These are phyloP conservation scores for Lipomyces chichibuensis DNA, from an alignment of 805 yeast species.

Conservation along the genomic window DNA sequence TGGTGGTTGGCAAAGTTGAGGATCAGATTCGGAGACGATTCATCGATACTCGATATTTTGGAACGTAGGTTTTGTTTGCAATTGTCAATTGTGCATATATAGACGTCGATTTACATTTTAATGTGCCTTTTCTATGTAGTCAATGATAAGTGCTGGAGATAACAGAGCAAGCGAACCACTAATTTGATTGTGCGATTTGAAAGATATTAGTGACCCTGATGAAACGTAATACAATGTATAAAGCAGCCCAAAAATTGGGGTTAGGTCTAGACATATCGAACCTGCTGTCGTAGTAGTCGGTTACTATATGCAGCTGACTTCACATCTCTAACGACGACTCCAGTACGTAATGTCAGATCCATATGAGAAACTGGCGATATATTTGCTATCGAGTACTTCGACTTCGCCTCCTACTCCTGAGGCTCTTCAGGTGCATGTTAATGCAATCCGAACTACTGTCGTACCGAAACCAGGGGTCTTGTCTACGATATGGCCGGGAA, in stretches of 20 bases:
- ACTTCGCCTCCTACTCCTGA: slow-evolving; percentile 6
- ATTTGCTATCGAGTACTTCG: slow-evolving; percentile 7
- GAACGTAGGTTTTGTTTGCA: slow-evolving; percentile 22
- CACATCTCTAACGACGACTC: background rate
- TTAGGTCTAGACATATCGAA: too few species aligned
- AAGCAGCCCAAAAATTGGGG: too few species aligned
- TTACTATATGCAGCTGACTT: too few species aligned
- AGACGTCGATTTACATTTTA: background rate
- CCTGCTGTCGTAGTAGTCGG: too few species aligned
- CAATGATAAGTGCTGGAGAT: background rate
- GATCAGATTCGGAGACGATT: slow-evolving; percentile 30
- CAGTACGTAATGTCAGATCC: slow-evolving; percentile 11
- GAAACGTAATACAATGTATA: too few species aligned
- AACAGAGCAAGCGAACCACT: too few species aligned
- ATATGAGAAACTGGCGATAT: slow-evolving; percentile 12
- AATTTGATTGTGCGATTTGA: too few species aligned
- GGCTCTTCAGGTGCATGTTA: slow-evolving; percentile 14
- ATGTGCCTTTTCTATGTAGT: background rate
- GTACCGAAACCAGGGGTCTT: slow-evolving; percentile 22
- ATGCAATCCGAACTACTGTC: slow-evolving; percentile 15
- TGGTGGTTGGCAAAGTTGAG: slow-evolving; percentile 67
- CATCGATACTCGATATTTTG: slow-evolving; percentile 34
- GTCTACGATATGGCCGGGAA: slow-evolving; percentile 30
- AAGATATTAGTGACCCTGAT: too few species aligned
- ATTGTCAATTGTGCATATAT: background rate